A percentile compares a stretch with the other conserved stretches of the same genome.
phyloP scores from a whole-genome alignment of 192 early-diverging fungal species.

The Coemansia sp. region DNA sequence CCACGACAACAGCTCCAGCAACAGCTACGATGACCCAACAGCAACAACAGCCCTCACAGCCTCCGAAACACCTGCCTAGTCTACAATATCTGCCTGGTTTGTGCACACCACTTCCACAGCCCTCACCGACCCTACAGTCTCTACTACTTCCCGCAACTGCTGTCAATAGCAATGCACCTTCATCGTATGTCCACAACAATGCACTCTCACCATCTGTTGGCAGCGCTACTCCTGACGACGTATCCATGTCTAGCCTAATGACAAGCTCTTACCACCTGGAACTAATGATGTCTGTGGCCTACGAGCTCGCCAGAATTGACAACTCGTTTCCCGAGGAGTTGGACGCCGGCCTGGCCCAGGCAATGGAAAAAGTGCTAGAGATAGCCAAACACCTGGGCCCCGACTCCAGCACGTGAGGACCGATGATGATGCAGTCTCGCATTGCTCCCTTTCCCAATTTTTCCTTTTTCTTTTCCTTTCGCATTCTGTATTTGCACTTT shows the following conservation, averaged over 20 bases:
- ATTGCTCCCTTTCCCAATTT: not conserved
- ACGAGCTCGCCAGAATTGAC: not conserved
- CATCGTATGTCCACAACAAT: not conserved
- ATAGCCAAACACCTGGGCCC: not conserved
- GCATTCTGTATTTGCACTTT: not conserved
- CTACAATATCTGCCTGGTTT: not conserved
- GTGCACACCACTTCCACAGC: too few species aligned
- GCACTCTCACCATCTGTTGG: not conserved
- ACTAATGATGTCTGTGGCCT: not conserved
- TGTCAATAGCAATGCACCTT: not conserved
- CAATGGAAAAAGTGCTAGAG: not conserved
- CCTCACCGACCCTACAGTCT: not conserved
- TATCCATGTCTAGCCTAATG: not conserved
- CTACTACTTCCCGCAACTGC: not conserved
- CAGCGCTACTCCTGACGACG: not conserved
- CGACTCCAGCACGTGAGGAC: not conserved
- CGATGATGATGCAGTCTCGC: not conserved
- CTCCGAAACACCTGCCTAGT: not conserved
- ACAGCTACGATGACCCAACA: not conserved
- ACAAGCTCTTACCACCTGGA: not conserved
- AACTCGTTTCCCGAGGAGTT: not conserved
- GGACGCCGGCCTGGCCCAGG: not conserved
- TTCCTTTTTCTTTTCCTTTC: not conserved
- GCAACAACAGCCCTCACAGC: not conserved
- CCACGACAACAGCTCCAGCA: not conserved